Evolutionary conservation across 805 yeast species (phyloP).

Genomic region (Saturnispora sekii): DNA sequence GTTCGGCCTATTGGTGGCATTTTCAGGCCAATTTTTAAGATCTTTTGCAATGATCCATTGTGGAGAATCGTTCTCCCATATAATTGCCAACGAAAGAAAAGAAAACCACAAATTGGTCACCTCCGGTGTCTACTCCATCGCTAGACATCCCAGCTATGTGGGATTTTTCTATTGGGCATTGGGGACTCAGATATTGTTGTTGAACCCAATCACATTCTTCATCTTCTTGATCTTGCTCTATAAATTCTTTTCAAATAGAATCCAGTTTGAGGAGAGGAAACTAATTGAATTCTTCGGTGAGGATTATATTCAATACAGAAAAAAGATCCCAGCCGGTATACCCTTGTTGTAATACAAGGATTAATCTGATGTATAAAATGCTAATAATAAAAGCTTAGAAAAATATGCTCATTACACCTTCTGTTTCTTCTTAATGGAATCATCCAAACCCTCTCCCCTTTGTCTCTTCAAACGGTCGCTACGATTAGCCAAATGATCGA

Average conservation of each 20-base stretch:
- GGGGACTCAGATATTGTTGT: constrained; percentile 66
- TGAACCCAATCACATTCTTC: constrained; percentile 51
- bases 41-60: constrained; percentile 83
- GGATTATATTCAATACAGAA: constrained; percentile 47
- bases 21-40: constrained; percentile 60
- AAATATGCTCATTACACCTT: not conserved
- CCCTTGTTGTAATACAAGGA: constrained; percentile 39
- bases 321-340: constrained; percentile 44
- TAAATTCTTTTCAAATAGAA: constrained; percentile 60
- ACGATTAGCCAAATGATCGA: not conserved
- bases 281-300: constrained; percentile 63
- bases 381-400: too few species aligned
- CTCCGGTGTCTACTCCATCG: constrained; percentile 52
- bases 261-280: constrained; percentile 58
- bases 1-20: constrained; percentile 39
- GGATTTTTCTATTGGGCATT: constrained; percentile 94
- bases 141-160: constrained; percentile 84
- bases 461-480: not conserved
- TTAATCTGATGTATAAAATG: too few species aligned
- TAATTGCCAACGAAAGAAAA: constrained; percentile 45
- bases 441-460: not conserved
- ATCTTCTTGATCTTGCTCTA: constrained; percentile 51
- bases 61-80: constrained; percentile 76
- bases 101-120: constrained; percentile 61
- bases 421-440: not conserved